Conservation (phyloP, 805 yeast species). For the Saccharomycopsis vini region DNA sequence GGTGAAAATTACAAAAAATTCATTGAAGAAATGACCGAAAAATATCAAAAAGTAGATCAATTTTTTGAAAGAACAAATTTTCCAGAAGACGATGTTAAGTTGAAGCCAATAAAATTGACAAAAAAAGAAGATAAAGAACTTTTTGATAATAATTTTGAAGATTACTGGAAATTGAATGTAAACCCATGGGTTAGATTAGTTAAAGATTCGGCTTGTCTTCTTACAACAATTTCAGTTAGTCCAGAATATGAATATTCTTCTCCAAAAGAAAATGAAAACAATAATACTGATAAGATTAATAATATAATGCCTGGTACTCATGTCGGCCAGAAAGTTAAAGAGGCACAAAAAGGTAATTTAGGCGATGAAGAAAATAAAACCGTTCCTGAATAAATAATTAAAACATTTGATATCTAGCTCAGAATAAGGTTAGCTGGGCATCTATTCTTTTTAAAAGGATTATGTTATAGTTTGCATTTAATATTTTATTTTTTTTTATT, state of each 20-base stretch:
- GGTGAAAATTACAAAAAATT: background rate
- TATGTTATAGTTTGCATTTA: no score
- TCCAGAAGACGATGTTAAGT: background rate
- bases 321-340: no score
- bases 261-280: background rate
- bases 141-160: conserved; percentile 5
- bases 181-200: conserved; percentile 4
- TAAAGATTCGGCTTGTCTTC: background rate
- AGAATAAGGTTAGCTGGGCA: no score
- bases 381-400: no score
- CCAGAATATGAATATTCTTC: background rate
- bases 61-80: background rate
- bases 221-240: background rate
- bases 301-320: no score
- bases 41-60: background rate
- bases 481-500: no score
- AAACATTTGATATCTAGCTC: no score
- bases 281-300: background rate
- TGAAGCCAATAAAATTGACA: background rate
- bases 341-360: no score
- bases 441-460: no score
- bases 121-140: conserved; percentile 1
- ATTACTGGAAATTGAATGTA: conserved; percentile 1
- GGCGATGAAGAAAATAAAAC: no score
- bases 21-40: background rate